These are phyloP conservation scores for Crinitomyces ghanaensis DNA, from an alignment of 805 yeast genomes.

Conservation along the genomic window DNA sequence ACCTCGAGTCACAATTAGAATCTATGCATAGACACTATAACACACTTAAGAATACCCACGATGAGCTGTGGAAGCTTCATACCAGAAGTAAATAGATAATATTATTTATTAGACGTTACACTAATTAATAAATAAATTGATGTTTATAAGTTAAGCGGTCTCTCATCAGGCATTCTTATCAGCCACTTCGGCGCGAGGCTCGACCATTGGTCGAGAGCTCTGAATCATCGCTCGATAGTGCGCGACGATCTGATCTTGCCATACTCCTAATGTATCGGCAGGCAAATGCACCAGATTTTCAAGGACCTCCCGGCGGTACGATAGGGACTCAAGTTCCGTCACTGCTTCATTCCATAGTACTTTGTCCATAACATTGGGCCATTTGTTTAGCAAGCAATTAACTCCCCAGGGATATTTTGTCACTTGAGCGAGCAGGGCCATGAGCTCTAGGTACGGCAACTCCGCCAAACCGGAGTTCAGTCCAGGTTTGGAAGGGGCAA, in stretches of 20 bases:
- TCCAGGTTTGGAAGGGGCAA: neutral
- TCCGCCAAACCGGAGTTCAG: slow-evolving; percentile 12
- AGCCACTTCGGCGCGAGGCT: slow-evolving; percentile 12
- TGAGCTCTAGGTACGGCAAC: slow-evolving; percentile 19
- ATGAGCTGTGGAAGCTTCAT: slow-evolving; percentile 20
- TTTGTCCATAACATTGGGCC: slow-evolving; percentile 23
- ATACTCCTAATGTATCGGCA: slow-evolving; percentile 7
- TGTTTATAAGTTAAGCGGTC: neutral
- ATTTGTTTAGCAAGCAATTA: slow-evolving; percentile 17
- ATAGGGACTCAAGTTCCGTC: slow-evolving; percentile 10
- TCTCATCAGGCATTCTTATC: slow-evolving; percentile 12
- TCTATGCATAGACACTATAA: slow-evolving; percentile 11
- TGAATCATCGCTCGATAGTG: slow-evolving; percentile 10
- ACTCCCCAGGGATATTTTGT: slow-evolving; percentile 17
- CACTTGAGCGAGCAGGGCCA: slow-evolving; percentile 20
- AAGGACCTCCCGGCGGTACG: slow-evolving; percentile 11
- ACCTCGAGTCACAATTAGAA: slow-evolving; percentile 13
- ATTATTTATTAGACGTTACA: too few relatives aligned
- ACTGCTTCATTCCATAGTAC: slow-evolving; percentile 18
- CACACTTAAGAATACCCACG: slow-evolving; percentile 13
- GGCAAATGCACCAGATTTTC: slow-evolving; percentile 10
- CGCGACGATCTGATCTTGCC: slow-evolving; percentile 10
- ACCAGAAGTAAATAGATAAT: too few relatives aligned
- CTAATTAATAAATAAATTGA: neutral
- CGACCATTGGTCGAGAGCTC: too few relatives aligned